These are phyloP conservation scores for Lentinula guzmanii DNA, from an alignment of 768 basidiomycete genomes.

Conservation along the genomic window DNA sequence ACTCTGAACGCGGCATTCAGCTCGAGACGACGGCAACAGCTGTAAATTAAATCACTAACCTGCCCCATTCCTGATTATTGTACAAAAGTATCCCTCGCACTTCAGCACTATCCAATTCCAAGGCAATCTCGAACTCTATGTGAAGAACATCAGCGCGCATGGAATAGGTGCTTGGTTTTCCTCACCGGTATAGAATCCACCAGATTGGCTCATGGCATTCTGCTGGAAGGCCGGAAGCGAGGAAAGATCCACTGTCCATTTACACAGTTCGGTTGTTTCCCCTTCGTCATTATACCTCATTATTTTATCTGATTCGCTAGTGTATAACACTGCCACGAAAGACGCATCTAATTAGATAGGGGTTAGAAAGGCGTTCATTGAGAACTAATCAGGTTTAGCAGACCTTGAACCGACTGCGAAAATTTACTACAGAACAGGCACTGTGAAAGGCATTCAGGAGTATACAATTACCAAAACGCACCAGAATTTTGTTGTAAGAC, in stretches of 20 bases:
- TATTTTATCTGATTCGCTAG: constrained; percentile 65
- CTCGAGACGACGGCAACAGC: constrained; percentile 6
- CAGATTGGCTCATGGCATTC: constrained; percentile 51
- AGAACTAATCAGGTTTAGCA: not conserved
- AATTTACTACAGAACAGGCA: constrained; percentile 49
- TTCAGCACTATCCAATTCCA: constrained; percentile 83
- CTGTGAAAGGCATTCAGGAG: not conserved
- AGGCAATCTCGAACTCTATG: constrained; percentile 75
- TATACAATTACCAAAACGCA: not conserved
- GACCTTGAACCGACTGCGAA: constrained; percentile 52
- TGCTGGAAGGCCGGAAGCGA: constrained; percentile 74
- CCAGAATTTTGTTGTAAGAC: constrained; percentile 9
- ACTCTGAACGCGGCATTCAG: constrained; percentile 25
- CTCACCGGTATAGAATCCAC: constrained; percentile 78
- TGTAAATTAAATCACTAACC: constrained; percentile 34
- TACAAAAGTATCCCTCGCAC: constrained; percentile 76
- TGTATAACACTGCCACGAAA: constrained; percentile 80
- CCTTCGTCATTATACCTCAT: constrained; percentile 88
- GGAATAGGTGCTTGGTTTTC: constrained; percentile 1
- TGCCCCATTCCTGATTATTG: constrained; percentile 76
- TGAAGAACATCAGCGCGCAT: not conserved
- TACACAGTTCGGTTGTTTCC: constrained; percentile 68
- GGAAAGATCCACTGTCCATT: constrained; percentile 83
- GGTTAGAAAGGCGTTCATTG: not conserved
- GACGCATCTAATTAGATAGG: constrained; percentile 50